These are phyloP conservation scores for Lachancea meyersii DNA, from an alignment of 805 yeast genomes.

Conservation along the genomic window DNA sequence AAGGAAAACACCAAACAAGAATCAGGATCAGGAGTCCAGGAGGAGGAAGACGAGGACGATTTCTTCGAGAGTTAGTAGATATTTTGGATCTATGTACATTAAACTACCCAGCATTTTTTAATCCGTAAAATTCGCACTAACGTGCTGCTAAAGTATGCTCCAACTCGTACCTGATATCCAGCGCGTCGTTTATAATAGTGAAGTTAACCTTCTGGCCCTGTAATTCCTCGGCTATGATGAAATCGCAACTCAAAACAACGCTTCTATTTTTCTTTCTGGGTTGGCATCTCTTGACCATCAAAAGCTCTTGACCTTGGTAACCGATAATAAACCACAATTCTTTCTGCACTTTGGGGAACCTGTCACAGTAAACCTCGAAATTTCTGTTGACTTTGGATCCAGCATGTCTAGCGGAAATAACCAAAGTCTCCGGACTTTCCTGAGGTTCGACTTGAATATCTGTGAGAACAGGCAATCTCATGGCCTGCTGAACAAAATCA, in stretches of 20 bases:
- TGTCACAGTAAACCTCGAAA: conserved; percentile 66
- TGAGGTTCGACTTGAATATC: conserved; percentile 43
- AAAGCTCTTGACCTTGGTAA: conserved; percentile 45
- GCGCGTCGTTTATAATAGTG: conserved; percentile 58
- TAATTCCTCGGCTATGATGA: conserved; percentile 46
- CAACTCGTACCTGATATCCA: conserved; percentile 44
- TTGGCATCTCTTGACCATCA: conserved; percentile 68
- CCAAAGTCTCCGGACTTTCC: conserved; percentile 31
- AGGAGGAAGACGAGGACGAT: conserved; percentile 33
- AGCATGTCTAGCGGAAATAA: conserved; percentile 48
- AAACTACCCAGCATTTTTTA: background rate
- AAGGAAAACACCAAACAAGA: conserved; percentile 11
- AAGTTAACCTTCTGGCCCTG: conserved; percentile 43
- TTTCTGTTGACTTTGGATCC: conserved; percentile 44
- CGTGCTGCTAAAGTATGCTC: conserved; percentile 16
- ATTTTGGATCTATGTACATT: conserved; percentile 2
- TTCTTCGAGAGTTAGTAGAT: conserved; percentile 36
- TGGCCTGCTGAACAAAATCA: conserved; percentile 47
- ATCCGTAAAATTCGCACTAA: background rate
- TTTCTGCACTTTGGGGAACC: conserved; percentile 83
- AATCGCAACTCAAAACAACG: conserved; percentile 34
- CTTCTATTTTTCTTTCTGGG: conserved; percentile 39
- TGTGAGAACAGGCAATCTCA: conserved; percentile 50
- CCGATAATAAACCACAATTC: conserved; percentile 88
- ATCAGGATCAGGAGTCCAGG: conserved; percentile 9